Evolutionary conservation across 306 rosid genomes (phyloP).

Genomic region (Cucurbita argyrosperma): DNA sequence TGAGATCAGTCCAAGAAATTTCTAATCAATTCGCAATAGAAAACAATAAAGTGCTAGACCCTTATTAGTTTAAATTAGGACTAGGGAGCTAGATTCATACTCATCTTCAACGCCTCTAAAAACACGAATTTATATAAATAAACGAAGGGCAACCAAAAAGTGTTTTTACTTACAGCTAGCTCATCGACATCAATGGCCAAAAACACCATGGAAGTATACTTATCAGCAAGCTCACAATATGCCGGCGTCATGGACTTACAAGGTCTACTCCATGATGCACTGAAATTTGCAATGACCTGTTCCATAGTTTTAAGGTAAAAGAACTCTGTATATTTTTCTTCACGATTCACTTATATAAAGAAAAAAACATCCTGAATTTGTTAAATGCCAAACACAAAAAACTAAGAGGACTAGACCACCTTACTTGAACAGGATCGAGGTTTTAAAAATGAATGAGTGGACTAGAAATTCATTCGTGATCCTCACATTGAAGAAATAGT

Average conservation of each 20-base stretch:
- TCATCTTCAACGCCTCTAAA: not conserved
- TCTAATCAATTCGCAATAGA: not conserved
- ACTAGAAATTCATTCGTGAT: not conserved
- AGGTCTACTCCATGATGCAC: conserved; percentile 83
- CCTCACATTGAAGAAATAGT: not conserved
- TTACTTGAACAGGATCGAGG: not conserved
- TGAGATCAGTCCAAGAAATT: not conserved
- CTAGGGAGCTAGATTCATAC: not conserved
- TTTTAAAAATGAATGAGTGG: not conserved
- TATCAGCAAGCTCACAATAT: conserved; percentile 53
- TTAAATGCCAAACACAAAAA: not conserved
- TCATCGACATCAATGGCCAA: conserved; percentile 65
- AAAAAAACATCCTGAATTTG: not conserved
- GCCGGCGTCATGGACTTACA: conserved; percentile 44
- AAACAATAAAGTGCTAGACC: not conserved
- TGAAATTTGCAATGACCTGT: conserved; percentile 71
- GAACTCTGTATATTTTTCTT: not conserved
- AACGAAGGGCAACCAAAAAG: not conserved
- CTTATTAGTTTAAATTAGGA: no score
- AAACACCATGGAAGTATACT: conserved; percentile 50
- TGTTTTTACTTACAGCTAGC: conserved; percentile 41
- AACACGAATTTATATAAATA: not conserved
- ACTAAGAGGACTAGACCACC: not conserved
- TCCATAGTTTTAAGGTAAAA: not conserved
- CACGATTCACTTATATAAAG: not conserved